phyloP scores from a whole-genome alignment of 805 yeast genomes.

The Groenewaldozyma salmanticensis region DNA sequence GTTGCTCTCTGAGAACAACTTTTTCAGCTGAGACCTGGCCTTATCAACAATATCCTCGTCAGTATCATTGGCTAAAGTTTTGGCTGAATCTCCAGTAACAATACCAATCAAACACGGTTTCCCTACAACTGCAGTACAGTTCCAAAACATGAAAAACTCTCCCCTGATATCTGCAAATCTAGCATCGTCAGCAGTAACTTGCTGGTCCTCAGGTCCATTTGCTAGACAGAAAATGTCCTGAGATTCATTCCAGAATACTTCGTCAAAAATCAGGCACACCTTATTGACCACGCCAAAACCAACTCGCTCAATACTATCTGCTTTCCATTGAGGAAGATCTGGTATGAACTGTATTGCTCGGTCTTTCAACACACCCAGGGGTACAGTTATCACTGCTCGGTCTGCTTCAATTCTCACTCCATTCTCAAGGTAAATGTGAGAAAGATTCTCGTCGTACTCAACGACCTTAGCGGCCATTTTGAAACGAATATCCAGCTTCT shows the following conservation, averaged over 20 bases:
- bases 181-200: constrained; percentile 11
- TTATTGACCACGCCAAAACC: constrained; percentile 34
- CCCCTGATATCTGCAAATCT: constrained; percentile 25
- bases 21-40: constrained; percentile 23
- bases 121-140: constrained; percentile 27
- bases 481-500: constrained; percentile 32
- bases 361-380: constrained; percentile 33
- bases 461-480: constrained; percentile 30
- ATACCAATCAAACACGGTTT: constrained; percentile 32
- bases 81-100: constrained; percentile 31
- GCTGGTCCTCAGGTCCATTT: constrained; percentile 18
- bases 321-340: constrained; percentile 33
- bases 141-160: constrained; percentile 31
- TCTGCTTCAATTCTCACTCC: constrained; percentile 34
- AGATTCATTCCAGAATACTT: constrained; percentile 31
- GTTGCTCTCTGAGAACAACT: constrained; percentile 1
- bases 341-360: constrained; percentile 32
- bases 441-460: constrained; percentile 28
- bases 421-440: constrained; percentile 27
- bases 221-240: constrained; percentile 25
- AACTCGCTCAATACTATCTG: constrained; percentile 30
- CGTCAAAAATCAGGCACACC: constrained; percentile 27
- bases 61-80: constrained; percentile 20
- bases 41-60: constrained; percentile 28
- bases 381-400: constrained; percentile 31